Conservation (phyloP, 345 rosid genomes). For the Camelina neglecta region DNA sequence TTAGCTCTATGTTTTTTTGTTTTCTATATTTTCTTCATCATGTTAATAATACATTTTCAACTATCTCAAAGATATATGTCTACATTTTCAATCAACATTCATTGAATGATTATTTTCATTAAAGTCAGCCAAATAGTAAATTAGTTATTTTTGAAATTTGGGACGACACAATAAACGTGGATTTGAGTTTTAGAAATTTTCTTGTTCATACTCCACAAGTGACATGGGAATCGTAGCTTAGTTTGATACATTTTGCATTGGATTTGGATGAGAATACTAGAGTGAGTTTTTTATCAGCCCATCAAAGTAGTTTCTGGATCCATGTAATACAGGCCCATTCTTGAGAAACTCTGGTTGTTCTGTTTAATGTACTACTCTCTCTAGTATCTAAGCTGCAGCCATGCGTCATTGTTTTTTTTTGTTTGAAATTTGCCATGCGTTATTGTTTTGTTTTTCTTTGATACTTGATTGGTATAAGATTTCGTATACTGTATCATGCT, state of each 20-base stretch:
- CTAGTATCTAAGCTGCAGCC: not conserved
- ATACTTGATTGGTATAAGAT: not conserved
- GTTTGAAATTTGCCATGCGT: not conserved
- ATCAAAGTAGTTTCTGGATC: not conserved
- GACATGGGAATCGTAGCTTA: not conserved
- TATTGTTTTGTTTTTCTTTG: too few species aligned
- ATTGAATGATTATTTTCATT: not conserved
- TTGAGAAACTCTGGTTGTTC: not conserved
- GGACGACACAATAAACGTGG: not conserved
- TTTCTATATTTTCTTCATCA: too few species aligned
- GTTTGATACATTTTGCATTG: not conserved
- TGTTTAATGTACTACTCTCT: not conserved
- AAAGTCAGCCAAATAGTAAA: constrained; percentile 12
- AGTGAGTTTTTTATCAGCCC: constrained; percentile 12
- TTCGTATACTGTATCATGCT: not conserved
- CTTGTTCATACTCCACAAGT: constrained; percentile 21
- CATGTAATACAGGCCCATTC: not conserved
- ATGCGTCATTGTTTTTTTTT: not conserved
- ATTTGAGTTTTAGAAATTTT: not conserved
- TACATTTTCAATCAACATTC: not conserved
- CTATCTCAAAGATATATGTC: too few species aligned
- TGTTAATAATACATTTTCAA: constrained; percentile 3
- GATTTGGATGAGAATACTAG: not conserved
- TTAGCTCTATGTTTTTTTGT: not conserved
- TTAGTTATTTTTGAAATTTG: not conserved